Base-by-base conservation (phyloP, 805 yeast species). In the Jamesozyma rosinii region DNA sequence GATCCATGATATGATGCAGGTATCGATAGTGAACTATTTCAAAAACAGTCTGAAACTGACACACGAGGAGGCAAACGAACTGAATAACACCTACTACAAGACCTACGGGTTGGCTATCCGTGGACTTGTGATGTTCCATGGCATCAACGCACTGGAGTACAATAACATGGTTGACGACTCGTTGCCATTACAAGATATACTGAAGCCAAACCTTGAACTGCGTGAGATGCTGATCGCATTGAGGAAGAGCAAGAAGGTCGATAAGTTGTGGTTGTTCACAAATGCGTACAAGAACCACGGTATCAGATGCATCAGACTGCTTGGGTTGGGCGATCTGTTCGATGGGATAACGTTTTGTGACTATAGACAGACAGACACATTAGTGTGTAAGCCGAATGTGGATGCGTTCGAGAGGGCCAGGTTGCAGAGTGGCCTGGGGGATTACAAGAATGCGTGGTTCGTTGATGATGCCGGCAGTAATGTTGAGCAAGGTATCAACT, bases 301-400 rank as follows among this genome's bases (percentile, higher is more conserved):
- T 0, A 54, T 79, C 37, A 71, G 97, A 40, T 95, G 87, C 26
- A 71, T 88, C 17, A 72, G 79, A 35, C 69, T 90, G 38, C 68
- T 90, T 39, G 97, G 96, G 1, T 61, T 90, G 24, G 97, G 90
- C n/a, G 96, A 89, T 59, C 59, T 87, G 43, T 89, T 92, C 59
- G 97, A 90, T 51, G 98, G 98, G 0, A 72, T 92, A 51, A 87
- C 97, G 1, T 90, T 69, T 64, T 92, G 98, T 66, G 95, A 92
- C 65, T 92, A 92, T 59, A 50, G 59, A 13, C 68, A 77, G 39
- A 56, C 68, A 40, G 78, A 76, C 43, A 81, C 83, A 5, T 70
- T 90, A 45, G 66, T 81, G 27, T 92, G 97, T 66, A 90, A 90
- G 65, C 98, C 98, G n/a, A 85, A 84, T 78, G 66, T 69, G 17